phyloP scores from a whole-genome alignment of 2,329 filamentous ascomycete genomes.

The Fusarium mexicanum region DNA sequence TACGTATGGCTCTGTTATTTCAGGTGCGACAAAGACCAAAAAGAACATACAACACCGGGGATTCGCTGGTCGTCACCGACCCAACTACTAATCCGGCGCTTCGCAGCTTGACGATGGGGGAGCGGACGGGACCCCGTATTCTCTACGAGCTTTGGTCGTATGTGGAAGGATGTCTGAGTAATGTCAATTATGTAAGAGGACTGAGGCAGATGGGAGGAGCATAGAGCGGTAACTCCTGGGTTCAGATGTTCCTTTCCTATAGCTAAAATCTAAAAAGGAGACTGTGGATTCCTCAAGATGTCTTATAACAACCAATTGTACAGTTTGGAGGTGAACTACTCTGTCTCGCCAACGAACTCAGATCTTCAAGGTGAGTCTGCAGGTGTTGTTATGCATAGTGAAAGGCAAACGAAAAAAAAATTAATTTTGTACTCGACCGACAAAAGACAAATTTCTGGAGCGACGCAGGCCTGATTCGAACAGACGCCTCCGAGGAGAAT shows the following conservation, averaged over 20 bases:
- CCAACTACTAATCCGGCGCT: constrained; percentile 15
- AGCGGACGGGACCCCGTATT: constrained; percentile 19
- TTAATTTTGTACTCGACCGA: accelerated
- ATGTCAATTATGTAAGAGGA: accelerated
- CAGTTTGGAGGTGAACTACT: accelerated
- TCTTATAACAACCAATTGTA: accelerated
- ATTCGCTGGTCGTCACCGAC: constrained; percentile 18
- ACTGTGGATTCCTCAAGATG: neutral
- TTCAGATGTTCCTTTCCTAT: accelerated
- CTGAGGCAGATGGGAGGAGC: neutral
- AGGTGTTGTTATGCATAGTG: accelerated
- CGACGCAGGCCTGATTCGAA: constrained; percentile 1
- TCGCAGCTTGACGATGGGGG: constrained; percentile 11
- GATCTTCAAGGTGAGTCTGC: neutral
- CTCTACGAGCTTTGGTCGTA: constrained; percentile 19
- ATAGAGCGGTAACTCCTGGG: too few species aligned
- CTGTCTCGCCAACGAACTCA: neutral
- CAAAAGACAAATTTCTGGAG: neutral
- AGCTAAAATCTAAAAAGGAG: neutral
- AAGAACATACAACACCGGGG: constrained; percentile 17
- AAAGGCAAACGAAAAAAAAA: neutral
- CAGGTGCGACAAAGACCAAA: neutral
- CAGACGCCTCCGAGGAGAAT: constrained; percentile 10
- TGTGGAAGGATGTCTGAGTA: neutral
- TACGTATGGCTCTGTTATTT: neutral